Evolutionary conservation across 257 asterid genomes (phyloP), one percentile per base, ranked within the genome.

Genomic region (Pogostemon cablin): DNA sequence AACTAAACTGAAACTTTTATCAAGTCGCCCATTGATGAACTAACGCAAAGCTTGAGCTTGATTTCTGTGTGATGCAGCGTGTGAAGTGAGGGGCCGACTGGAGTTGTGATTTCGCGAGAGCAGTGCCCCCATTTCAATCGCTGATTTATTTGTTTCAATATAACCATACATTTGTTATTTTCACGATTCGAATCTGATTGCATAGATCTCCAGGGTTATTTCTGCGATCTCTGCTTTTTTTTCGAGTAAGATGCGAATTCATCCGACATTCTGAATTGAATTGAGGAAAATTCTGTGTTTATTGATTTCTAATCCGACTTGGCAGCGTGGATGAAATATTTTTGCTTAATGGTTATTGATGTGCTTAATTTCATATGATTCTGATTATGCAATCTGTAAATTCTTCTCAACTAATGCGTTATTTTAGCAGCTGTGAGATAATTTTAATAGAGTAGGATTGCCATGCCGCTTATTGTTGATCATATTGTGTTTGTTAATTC

Each of bases 71-170:
- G 73, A 72, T 58, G 59, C 76, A 78, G 76, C 81, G 57, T 56
- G 71, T 42, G 76, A 74, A 73, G 67, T 78, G 82, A 77, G 77
- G 79, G 79, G 73, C 67, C 62, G 79, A 64, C 57, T 20, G 62
- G 62, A 42, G 41, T 15, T 47, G 71, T 69, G 79, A 70, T 74
- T 65, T 52, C 34, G 79, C 79, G 67, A 35, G 17, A 69, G 64
- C 68, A 69, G 39, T 17, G 67, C 71, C 79, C 73, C 71, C 82
- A 65, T 74, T 74, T 78, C 79, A 76, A 58, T 58, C 43, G 64
- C 71, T 20, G 61, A 63, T 68, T 15, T 56, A 48, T 6, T 20
- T 4, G n/a, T 37, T 10, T 34, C 44, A 8, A 3, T 55, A 0
- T 8, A 25, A 35, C 15, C 60, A 0, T 41, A 6, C 9, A 62